Evolutionary conservation across 2,329 filamentous ascomycete genomes (phyloP), one percentile per base, ranked within the genome.

Genomic region (Colletotrichum tabaci): DNA sequence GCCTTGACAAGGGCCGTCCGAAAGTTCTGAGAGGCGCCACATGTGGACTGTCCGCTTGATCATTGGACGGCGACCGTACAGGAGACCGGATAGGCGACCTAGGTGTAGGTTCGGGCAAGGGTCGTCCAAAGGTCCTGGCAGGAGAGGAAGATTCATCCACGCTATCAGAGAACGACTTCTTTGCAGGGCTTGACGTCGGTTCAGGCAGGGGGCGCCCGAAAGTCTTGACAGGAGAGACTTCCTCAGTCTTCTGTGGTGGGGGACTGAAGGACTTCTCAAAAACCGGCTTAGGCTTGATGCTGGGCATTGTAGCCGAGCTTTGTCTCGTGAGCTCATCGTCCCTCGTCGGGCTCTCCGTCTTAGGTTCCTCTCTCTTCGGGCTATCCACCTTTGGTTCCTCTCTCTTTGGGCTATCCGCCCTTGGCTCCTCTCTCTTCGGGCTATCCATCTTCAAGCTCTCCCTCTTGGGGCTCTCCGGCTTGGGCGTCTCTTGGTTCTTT

Each of bases 1-100:
- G 76, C 26, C 79, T 77, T 9, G 79, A 78, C 47, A 80, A 69
- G 16, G 76, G 55, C 2, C 77, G 77, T 35, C 80, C 80, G 16
- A 74, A 75, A 60, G 76, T 73, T 74, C 84, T 85, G 15, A 79
- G 75, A 2, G 86, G 84, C 61, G 77, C 77, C 72, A 80, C 62
- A 78, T 16, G 75, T 67, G 55, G 75, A 61, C 49, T 73, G 52
- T 62, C 72, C n/a, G 30, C 16, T 5, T 65, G 61, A 35, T 72
- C 69, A n/a, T 69, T 46, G 8, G 65, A 60, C 18, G 69, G 65
- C 8, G 69, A 72, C 16, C 69, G 50, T 30, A 71, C 21, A 26
- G 68, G 50, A 62, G 68, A 71, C 21, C 68, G 46, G 8, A 64
- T 30, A 15, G 66, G 60, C 23, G 69, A 72, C n/a, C 60, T 69